These are phyloP conservation scores for Kokia cookei DNA, from an alignment of 441 rosid genomes.

Conservation along the genomic window DNA sequence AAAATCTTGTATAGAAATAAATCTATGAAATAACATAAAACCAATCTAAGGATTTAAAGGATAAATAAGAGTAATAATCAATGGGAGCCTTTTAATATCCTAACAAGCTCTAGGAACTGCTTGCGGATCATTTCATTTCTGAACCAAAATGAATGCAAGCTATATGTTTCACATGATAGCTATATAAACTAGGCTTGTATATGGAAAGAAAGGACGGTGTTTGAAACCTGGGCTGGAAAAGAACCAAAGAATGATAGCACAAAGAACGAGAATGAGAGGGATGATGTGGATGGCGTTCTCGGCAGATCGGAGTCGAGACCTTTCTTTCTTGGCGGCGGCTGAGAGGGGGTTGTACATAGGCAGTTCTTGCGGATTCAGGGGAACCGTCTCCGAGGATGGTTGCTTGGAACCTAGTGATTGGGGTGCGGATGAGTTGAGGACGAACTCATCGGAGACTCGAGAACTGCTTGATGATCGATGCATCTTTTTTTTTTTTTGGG, in stretches of 20 bases:
- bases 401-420: slow-evolving; percentile 6
- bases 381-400: background rate
- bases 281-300: slow-evolving; percentile 69
- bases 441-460: slow-evolving; percentile 32
- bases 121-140: background rate
- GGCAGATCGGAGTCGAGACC: slow-evolving; percentile 51
- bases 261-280: slow-evolving; percentile 59
- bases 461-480: slow-evolving; percentile 55
- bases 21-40: background rate
- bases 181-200: background rate
- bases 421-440: slow-evolving; percentile 7
- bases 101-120: background rate
- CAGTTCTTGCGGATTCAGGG: slow-evolving; percentile 16
- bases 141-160: background rate
- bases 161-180: background rate
- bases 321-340: slow-evolving; percentile 54
- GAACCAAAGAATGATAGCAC: slow-evolving; percentile 70
- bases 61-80: background rate
- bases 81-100: too few relatives aligned
- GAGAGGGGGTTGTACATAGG: slow-evolving; percentile 69
- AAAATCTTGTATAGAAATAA: background rate
- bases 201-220: background rate
- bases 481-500: slow-evolving; percentile 25
- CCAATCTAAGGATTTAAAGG: background rate
- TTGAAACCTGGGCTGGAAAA: slow-evolving; percentile 47